Evolutionary conservation across 768 basidiomycete species (phyloP).

Genomic region (Termitomyces sp.): DNA sequence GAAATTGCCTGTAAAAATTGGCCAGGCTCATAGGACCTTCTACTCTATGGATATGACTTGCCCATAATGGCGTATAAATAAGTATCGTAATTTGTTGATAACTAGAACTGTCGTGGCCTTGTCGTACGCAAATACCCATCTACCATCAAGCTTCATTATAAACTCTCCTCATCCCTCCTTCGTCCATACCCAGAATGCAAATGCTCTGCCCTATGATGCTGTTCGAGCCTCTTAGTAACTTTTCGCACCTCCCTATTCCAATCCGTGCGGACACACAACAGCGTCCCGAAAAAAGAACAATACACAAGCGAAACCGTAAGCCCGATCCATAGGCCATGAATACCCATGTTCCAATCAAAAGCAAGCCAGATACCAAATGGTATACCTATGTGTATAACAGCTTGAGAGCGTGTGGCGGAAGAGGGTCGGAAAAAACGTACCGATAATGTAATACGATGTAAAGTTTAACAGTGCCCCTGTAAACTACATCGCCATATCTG

Average conservation of each 20-base stretch:
- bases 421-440: constrained; percentile 19
- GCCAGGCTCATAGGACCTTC: too few relatives aligned
- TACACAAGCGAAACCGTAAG: constrained; percentile 64
- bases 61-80: too few relatives aligned
- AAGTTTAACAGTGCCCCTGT: constrained; percentile 77
- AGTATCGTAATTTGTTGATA: background rate
- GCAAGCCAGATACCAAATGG: constrained; percentile 78
- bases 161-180: background rate
- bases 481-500: background rate
- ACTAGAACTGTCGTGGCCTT: background rate
- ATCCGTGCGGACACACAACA: constrained; percentile 50
- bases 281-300: constrained; percentile 46
- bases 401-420: background rate
- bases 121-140: too few relatives aligned
- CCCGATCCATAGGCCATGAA: constrained; percentile 84
- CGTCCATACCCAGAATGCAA: background rate
- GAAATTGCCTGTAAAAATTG: background rate
- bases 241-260: constrained; percentile 68
- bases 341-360: constrained; percentile 49
- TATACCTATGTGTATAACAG: constrained; percentile 41
- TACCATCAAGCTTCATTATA: background rate
- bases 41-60: too few relatives aligned
- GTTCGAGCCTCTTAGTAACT: constrained; percentile 46
- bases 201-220: constrained; percentile 31
- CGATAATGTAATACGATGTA: constrained; percentile 75